phyloP scores from a whole-genome alignment of 805 yeast genomes.

The Candida corydali region DNA sequence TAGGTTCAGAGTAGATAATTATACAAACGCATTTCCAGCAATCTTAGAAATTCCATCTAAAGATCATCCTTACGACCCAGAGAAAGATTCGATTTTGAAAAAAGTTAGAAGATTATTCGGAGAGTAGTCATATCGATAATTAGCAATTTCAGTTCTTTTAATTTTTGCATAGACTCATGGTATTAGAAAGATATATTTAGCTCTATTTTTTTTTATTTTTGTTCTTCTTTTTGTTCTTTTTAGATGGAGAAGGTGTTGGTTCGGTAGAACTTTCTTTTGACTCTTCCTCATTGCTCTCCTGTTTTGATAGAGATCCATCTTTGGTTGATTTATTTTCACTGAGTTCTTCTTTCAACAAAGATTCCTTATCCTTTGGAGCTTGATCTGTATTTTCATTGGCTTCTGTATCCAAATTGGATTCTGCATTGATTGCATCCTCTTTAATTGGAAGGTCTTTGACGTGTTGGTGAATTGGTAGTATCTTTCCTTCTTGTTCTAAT shows the following conservation, averaged over 20 bases:
- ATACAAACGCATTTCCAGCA: constrained; percentile 91
- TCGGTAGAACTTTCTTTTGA: constrained; percentile 5
- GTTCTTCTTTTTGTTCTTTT: constrained; percentile 27
- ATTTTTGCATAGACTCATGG: neutral
- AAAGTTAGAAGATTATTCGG: constrained; percentile 95
- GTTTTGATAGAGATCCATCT: too few species aligned
- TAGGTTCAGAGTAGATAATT: constrained; percentile 75
- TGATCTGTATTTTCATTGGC: too few species aligned
- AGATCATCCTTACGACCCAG: constrained; percentile 98
- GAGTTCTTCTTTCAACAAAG: neutral
- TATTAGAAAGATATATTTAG: neutral
- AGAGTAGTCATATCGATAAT: constrained; percentile 46
- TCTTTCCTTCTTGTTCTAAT: constrained; percentile 42
- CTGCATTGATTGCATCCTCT: neutral
- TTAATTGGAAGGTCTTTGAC: neutral
- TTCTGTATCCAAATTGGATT: too few species aligned
- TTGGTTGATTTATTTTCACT: neutral
- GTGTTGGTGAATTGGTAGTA: constrained; percentile 64
- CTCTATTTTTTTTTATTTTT: constrained; percentile 14
- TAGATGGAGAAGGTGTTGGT: constrained; percentile 11
- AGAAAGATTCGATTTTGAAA: constrained; percentile 91
- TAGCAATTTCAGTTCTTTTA: neutral
- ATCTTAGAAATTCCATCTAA: constrained; percentile 95
- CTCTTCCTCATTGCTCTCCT: too few species aligned
- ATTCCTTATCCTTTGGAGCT: too few species aligned